Evolutionary conservation across 1,284 basidiomycete species (phyloP).

Genomic region (Coniferiporia sulphurascens): DNA sequence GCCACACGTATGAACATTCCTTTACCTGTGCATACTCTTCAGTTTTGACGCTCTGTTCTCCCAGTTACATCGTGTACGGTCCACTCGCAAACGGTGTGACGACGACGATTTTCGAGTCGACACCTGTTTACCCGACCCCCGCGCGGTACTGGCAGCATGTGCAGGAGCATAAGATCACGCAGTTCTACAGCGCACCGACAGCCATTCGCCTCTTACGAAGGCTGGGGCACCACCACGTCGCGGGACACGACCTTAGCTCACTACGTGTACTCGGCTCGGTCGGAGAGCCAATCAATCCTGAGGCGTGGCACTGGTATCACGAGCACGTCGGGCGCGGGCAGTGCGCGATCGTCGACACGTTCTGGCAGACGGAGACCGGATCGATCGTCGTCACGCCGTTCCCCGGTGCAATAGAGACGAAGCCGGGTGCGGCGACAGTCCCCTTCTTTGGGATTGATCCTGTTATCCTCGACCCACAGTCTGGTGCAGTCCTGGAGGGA

Average conservation of each 20-base stretch:
- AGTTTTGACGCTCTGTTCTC: no score
- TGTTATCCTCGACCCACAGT: conserved; percentile 79
- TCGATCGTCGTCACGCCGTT: conserved; percentile 94
- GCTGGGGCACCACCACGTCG: conserved; percentile 84
- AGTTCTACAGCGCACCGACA: conserved; percentile 92
- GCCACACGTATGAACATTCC: conserved; percentile 57
- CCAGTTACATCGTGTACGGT: conserved; percentile 88
- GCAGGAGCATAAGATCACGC: conserved; percentile 89
- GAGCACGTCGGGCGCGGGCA: conserved; percentile 87
- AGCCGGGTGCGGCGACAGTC: conserved; percentile 94
- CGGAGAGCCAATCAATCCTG: conserved; percentile 98
- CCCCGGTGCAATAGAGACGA: conserved; percentile 93
- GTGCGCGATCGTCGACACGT: conserved; percentile 95
- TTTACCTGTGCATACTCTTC: no score
- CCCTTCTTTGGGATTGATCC: conserved; percentile 97
- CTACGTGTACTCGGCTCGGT: conserved; percentile 90
- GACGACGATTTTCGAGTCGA: conserved; percentile 94
- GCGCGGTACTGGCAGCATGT: conserved; percentile 97
- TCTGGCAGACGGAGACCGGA: conserved; percentile 98
- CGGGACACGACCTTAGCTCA: conserved; percentile 78
- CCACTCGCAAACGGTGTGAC: conserved; percentile 89
- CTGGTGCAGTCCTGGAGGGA: conserved; percentile 76
- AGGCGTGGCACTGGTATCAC: conserved; percentile 99
- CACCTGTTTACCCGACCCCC: conserved; percentile 94
- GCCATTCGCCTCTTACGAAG: conserved; percentile 90